These are phyloP conservation scores for Apiotrichum mycotoxinovorans DNA, from an alignment of 1,284 basidiomycete genomes.

Conservation along the genomic window DNA sequence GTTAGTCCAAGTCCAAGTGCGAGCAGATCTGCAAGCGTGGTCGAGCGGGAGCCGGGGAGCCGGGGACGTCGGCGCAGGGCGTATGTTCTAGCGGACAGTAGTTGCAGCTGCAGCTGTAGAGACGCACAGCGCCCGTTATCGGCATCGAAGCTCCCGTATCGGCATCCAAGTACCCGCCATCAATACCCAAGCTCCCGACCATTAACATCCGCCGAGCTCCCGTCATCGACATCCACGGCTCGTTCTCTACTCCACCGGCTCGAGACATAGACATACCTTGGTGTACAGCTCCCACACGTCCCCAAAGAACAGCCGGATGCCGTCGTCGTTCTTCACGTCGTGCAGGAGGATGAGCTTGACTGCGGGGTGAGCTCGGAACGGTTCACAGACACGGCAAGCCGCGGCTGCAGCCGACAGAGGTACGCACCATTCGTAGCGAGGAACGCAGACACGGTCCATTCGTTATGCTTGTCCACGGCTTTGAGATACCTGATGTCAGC, in stretches of 20 bases:
- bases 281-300: conserved; percentile 94
- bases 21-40: not conserved
- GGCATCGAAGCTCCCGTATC: too few relatives aligned
- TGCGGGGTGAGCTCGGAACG: not conserved
- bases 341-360: conserved; percentile 82
- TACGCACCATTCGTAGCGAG: conserved; percentile 83
- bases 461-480: conserved; percentile 90
- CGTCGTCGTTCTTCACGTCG: conserved; percentile 92
- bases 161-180: too few relatives aligned
- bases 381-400: too few relatives aligned
- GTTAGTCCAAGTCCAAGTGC: too few relatives aligned
- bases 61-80: not conserved
- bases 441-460: conserved; percentile 93
- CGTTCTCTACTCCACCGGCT: not conserved
- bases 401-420: too few relatives aligned
- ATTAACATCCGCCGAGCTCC: too few relatives aligned
- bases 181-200: too few relatives aligned
- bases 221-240: not conserved
- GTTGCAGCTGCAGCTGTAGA: too few relatives aligned
- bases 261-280: conserved; percentile 63
- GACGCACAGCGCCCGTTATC: too few relatives aligned
- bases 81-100: too few relatives aligned
- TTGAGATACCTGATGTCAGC: conserved; percentile 72
- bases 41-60: too few relatives aligned
- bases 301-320: conserved; percentile 81